These are phyloP conservation scores for Eutrema yunnanense DNA, from an alignment of 345 rosid genomes.

Conservation along the genomic window DNA sequence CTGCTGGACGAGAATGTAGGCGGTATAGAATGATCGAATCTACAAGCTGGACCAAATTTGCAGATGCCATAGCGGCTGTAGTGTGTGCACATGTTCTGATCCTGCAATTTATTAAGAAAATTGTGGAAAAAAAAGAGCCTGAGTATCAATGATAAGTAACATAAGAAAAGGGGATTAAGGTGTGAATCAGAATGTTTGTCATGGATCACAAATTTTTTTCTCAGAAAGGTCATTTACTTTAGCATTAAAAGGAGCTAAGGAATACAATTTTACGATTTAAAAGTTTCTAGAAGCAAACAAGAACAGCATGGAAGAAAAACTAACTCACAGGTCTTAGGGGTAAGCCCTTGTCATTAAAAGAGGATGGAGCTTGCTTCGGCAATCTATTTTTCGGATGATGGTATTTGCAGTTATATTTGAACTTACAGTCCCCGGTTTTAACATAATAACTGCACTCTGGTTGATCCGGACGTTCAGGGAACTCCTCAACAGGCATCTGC, in stretches of 20 bases:
- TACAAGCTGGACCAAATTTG: conserved; percentile 97
- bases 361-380: conserved; percentile 45
- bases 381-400: conserved; percentile 76
- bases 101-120: conserved; percentile 22
- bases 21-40: conserved; percentile 39
- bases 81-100: conserved; percentile 64
- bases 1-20: conserved; percentile 32
- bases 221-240: not conserved
- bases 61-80: conserved; percentile 95
- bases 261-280: not conserved
- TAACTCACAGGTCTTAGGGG: conserved; percentile 95
- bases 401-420: conserved; percentile 80
- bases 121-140: not conserved
- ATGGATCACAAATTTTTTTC: not conserved
- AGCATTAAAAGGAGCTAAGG: not conserved
- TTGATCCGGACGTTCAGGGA: conserved; percentile 93
- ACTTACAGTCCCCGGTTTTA: conserved; percentile 95
- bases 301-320: not conserved
- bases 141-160: not conserved
- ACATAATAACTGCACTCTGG: conserved; percentile 80
- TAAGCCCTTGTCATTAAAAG: conserved; percentile 85
- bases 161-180: not conserved
- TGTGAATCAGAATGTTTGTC: not conserved
- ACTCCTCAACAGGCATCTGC: conserved; percentile 56
- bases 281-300: not conserved